A percentile compares a stretch with the other conserved stretches of the same genome.
phyloP scores from a whole-genome alignment of 805 yeast species.

The Hanseniaspora guilliermondii region DNA sequence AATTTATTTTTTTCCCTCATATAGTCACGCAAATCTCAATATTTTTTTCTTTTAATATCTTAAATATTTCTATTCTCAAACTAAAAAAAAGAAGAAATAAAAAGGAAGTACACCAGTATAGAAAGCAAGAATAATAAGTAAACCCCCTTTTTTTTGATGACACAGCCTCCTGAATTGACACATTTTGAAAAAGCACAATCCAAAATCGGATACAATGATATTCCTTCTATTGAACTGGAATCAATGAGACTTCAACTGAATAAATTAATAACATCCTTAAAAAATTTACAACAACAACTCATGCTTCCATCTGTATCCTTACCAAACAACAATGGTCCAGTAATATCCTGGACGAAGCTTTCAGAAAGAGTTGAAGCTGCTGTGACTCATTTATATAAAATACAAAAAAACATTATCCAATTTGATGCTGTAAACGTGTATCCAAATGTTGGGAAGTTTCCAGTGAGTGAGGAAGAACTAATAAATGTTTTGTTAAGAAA shows the following conservation, averaged over 20 bases:
- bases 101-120: too few species aligned
- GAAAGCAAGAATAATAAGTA: not conserved
- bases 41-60: too few species aligned
- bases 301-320: conserved; percentile 2
- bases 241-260: conserved; percentile 49
- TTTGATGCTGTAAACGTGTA: conserved; percentile 33
- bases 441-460: conserved; percentile 76
- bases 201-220: not conserved
- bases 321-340: conserved; percentile 1
- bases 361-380: conserved; percentile 62
- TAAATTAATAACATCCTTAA: conserved; percentile 48
- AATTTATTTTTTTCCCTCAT: too few species aligned
- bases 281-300: conserved; percentile 39
- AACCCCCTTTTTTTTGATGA: too few species aligned
- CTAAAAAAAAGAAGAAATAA: too few species aligned
- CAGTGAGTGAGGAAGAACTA: conserved; percentile 69
- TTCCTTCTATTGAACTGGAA: conserved; percentile 50
- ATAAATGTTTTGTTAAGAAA: conserved; percentile 76
- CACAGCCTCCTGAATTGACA: not conserved
- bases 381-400: conserved; percentile 43
- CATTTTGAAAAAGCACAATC: not conserved
- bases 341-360: conserved; percentile 50
- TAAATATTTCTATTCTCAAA: too few species aligned
- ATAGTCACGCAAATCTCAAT: too few species aligned
- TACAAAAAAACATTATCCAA: conserved; percentile 44